phyloP scores from a whole-genome alignment of 495 filamentous ascomycete species.

The Thermochaetoides thermophila region DNA sequence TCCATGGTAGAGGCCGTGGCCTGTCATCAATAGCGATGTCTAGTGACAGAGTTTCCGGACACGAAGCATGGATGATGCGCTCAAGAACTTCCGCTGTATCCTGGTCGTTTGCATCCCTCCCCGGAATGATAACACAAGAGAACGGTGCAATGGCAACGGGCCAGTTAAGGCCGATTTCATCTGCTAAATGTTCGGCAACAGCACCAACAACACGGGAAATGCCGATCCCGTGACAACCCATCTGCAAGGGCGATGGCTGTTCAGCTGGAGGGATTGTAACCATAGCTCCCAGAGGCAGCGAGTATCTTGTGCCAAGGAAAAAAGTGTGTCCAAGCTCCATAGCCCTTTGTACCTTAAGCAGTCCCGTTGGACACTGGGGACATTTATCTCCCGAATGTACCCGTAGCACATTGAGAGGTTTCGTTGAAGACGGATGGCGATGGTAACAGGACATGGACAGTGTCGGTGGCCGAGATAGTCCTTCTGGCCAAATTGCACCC shows the following conservation, averaged over 20 bases:
- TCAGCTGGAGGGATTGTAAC: conserved; percentile 27
- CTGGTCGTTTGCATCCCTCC: conserved; percentile 35
- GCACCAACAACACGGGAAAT: conserved; percentile 84
- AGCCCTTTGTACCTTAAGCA: conserved; percentile 50
- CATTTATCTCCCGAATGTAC: conserved; percentile 58
- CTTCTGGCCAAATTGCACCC: conserved; percentile 12
- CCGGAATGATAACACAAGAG: conserved; percentile 55
- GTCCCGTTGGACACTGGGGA: conserved; percentile 48
- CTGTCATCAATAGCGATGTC: conserved; percentile 64
- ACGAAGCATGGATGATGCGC: conserved; percentile 4
- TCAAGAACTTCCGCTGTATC: conserved; percentile 43
- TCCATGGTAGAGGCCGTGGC: conserved; percentile 55
- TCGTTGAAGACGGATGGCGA: conserved; percentile 1
- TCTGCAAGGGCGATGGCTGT: conserved; percentile 46
- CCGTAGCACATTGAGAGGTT: conserved; percentile 41
- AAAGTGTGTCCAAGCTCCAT: conserved; percentile 94
- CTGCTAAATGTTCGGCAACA: conserved; percentile 57
- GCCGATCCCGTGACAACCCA: conserved; percentile 96
- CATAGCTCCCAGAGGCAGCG: conserved; percentile 49
- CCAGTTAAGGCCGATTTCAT: conserved; percentile 74
- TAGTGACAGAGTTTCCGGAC: conserved; percentile 15
- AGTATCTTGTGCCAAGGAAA: conserved; percentile 82
- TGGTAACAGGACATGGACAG: conserved; percentile 2
- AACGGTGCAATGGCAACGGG: conserved; percentile 76
- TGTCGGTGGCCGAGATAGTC: conserved; percentile 1